Base-by-base conservation (phyloP, 495 filamentous ascomycete genomes). In the Cercophora sp. region DNA sequence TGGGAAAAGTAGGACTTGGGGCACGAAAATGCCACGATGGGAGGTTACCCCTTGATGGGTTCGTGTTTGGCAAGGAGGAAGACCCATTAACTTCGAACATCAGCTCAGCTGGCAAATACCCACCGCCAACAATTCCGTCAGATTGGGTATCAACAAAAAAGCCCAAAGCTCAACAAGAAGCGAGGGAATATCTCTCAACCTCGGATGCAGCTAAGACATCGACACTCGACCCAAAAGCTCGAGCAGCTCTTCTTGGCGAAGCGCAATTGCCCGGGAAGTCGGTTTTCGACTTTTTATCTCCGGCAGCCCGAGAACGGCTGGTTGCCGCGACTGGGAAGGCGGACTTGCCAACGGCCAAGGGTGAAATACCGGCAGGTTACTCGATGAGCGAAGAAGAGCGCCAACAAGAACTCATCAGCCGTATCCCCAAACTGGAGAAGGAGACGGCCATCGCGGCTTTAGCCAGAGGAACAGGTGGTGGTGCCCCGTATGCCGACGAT, bases 271-370 rank as follows among this genome's bases (percentile, higher is more conserved):
- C 91, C 3, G 87, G 89, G 8, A 96, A 96, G 67, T 97, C 93
- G 1, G 85, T 98, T 27, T 98, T 97, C 65, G 91, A 96, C 66
- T 97, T 86, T 72, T 81, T 98, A 69, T 86, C 89, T 0, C 79
- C 91, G 1, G 81, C 87, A 32, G 84, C 88, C 6, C 83, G 93
- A 56, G 85, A 89, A 39, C 82, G 83, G 19, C 79, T 98, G 54
- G 89, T 77, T 13, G 76, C 84, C 41, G 82, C 83, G 3, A 89
- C 89, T 8, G 90, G 90, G 1, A 88, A 84, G 41, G 63, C 68
- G 11, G 81, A 92, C 59, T 77, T 98, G 9, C 93, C 93, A 1
- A 81, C 81, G 6, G 93, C 84, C 4, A 70, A 84, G 11, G 79
- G 87, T 44, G 91, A 96, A 67, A 77, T 84, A 32, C 87, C 88